Conservation (phyloP, 257 asterid genomes). For the Eucommia ulmoides region DNA sequence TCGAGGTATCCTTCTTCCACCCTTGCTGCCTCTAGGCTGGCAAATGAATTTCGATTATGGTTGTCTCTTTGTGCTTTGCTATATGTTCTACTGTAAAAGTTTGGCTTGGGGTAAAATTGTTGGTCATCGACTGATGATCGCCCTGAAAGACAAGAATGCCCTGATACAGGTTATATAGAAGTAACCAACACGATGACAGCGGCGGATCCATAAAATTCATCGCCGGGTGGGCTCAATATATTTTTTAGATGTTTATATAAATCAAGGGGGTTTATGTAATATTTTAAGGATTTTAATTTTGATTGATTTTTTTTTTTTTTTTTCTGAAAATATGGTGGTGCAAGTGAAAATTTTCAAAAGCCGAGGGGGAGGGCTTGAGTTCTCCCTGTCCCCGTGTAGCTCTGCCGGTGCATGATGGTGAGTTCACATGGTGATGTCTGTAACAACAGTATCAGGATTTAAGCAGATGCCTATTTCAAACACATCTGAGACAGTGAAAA, state of each 20-base stretch:
- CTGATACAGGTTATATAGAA: slow-evolving; percentile 13
- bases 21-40: slow-evolving; percentile 46
- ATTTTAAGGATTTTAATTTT: no score
- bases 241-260: neutral
- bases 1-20: slow-evolving; percentile 44
- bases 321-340: neutral
- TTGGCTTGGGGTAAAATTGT: slow-evolving; percentile 22
- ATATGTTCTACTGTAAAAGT: slow-evolving; percentile 17
- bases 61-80: slow-evolving; percentile 44
- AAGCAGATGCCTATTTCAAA: no score
- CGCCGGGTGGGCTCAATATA: no score
- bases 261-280: neutral
- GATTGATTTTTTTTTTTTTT: no score
- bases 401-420: no score
- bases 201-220: no score
- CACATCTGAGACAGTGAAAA: no score
- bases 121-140: slow-evolving; percentile 35
- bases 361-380: no score
- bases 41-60: slow-evolving; percentile 54
- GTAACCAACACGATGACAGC: slow-evolving; percentile 10
- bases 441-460: no score
- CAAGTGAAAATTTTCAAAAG: neutral
- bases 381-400: no score
- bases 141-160: slow-evolving; percentile 44
- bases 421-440: no score